These are phyloP conservation scores for Phlyctochytrium arcticum DNA, from an alignment of 192 early-diverging fungal species.

Conservation along the genomic window DNA sequence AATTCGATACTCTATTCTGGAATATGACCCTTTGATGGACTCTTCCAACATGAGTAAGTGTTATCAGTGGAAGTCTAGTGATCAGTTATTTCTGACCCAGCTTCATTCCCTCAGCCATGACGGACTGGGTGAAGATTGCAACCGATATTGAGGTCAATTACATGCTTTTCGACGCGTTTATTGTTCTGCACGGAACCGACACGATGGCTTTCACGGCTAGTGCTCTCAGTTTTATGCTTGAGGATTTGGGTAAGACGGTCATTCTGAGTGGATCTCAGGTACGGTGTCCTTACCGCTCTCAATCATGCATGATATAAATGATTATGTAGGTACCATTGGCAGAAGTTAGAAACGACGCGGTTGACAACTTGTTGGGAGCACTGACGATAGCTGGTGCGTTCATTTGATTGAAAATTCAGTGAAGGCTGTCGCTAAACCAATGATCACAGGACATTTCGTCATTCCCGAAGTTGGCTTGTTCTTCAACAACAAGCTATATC, in stretches of 20 bases:
- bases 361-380: conserved; percentile 93
- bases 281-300: neutral
- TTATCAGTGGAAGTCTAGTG: neutral
- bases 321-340: conserved; percentile 79
- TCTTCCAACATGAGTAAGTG: conserved; percentile 51
- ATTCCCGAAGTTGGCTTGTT: conserved; percentile 94
- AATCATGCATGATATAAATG: conserved; percentile 7
- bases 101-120: conserved; percentile 29
- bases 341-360: conserved; percentile 95
- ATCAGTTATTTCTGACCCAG: too few species aligned
- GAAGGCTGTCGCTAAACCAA: neutral
- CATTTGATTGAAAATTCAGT: neutral
- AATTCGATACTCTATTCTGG: conserved; percentile 89
- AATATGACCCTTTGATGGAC: conserved; percentile 93
- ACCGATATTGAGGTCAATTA: conserved; percentile 96
- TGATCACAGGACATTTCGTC: conserved; percentile 80
- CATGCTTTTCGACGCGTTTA: conserved; percentile 87
- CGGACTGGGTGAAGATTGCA: conserved; percentile 94
- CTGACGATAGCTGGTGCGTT: conserved; percentile 77
- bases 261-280: conserved; percentile 96
- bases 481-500: conserved; percentile 89
- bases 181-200: conserved; percentile 78
- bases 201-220: conserved; percentile 49
- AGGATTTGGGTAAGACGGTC: conserved; percentile 96
- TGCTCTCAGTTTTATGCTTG: conserved; percentile 89